Evolutionary conservation across 768 basidiomycete genomes (phyloP).

Genomic region (Xanthoconium purpureum): DNA sequence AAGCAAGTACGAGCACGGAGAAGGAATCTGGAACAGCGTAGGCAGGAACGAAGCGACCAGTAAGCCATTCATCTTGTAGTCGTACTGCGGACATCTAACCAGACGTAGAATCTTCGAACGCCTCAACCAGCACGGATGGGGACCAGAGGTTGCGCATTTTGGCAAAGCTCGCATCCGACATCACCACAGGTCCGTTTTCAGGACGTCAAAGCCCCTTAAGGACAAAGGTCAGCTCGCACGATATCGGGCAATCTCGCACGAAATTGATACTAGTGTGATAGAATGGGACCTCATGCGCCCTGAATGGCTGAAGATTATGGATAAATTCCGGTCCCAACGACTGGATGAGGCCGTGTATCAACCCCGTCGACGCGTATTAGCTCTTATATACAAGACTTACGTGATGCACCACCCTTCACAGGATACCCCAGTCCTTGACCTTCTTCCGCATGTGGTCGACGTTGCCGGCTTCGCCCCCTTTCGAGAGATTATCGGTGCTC

Average conservation of each 20-base stretch:
- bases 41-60: background rate
- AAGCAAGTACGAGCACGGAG: background rate
- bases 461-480: background rate
- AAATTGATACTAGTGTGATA: background rate
- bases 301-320: background rate
- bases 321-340: background rate
- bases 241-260: background rate
- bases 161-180: no score
- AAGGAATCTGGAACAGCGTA: background rate
- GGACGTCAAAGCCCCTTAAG: conserved; percentile 2
- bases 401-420: background rate
- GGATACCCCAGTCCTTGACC: background rate
- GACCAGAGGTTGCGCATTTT: background rate
- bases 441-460: background rate
- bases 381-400: background rate
- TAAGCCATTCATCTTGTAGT: no score
- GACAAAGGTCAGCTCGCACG: conserved; percentile 2
- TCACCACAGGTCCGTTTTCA: conserved; percentile 2
- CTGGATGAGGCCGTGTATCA: background rate
- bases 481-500: background rate
- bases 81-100: no score
- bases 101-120: conserved; percentile 13
- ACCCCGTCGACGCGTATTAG: background rate
- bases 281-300: conserved; percentile 3
- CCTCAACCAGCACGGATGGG: conserved; percentile 6